Evolutionary conservation across 306 rosid genomes (phyloP).

Genomic region (Cucurbita ficifolia): DNA sequence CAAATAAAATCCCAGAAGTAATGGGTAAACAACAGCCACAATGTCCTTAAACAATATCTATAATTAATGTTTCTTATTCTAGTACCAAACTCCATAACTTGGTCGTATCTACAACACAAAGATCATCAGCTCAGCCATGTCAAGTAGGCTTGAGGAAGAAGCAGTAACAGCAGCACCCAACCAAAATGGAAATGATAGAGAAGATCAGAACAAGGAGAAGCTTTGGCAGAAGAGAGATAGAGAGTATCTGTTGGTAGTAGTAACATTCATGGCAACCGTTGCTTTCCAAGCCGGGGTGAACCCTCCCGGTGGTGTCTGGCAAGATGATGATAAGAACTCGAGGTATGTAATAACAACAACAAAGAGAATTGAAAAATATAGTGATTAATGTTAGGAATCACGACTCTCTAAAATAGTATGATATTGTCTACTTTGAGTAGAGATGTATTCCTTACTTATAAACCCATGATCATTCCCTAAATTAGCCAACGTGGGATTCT

Average conservation of each 20-base stretch:
- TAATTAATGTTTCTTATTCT: neutral
- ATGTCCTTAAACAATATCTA: neutral
- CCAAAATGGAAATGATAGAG: neutral
- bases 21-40: neutral
- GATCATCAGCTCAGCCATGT: neutral
- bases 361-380: no score
- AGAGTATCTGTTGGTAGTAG: conserved; percentile 17
- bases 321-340: neutral
- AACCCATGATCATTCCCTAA: no score
- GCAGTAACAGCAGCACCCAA: neutral
- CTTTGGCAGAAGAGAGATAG: conserved; percentile 1
- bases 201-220: neutral
- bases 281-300: conserved; percentile 20
- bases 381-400: no score
- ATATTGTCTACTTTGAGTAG: no score
- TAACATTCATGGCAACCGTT: conserved; percentile 17
- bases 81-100: no score
- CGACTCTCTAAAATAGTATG: no score
- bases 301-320: conserved; percentile 28
- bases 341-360: neutral
- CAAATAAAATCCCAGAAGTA: neutral
- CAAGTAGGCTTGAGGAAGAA: neutral
- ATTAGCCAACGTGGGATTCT: no score
- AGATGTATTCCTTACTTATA: no score
- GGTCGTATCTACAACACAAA: neutral